phyloP scores from a whole-genome alignment of 2,329 filamentous ascomycete species.

The Neopestalotiopsis rosae region DNA sequence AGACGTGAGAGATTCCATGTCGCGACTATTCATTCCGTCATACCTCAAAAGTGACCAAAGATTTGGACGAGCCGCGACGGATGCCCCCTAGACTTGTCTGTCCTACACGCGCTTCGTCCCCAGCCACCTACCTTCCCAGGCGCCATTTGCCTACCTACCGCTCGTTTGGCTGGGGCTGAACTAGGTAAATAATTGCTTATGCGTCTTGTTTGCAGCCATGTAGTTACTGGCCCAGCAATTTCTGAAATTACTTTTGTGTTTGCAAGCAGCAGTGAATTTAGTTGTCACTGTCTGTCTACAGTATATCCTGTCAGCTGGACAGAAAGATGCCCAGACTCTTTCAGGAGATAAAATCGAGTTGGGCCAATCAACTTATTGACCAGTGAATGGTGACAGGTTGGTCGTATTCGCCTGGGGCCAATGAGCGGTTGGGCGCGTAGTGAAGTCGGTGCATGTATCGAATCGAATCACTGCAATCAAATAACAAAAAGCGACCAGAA shows the following conservation, averaged over 20 bases:
- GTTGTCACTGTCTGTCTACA: background rate
- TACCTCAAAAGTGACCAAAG: background rate
- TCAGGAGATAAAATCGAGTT: background rate
- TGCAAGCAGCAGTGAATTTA: background rate
- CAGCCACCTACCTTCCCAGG: background rate
- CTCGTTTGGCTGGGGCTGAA: background rate
- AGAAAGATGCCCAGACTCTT: too few species aligned
- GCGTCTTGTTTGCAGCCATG: background rate
- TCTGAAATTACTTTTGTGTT: background rate
- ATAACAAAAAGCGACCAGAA: background rate
- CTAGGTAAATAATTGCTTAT: background rate
- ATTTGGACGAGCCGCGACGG: background rate
- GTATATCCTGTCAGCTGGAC: background rate
- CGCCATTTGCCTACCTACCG: background rate
- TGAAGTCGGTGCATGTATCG: background rate
- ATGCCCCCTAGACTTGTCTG: background rate
- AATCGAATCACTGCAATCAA: background rate
- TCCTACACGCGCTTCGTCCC: background rate
- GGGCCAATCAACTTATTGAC: background rate
- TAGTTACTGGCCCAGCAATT: background rate
- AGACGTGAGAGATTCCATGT: background rate
- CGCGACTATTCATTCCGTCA: background rate
- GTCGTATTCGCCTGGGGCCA: background rate
- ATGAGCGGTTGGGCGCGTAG: background rate
- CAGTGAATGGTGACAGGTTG: background rate